Evolutionary conservation across 805 yeast genomes (phyloP), one percentile per base, ranked within the genome.

Genomic region (Nakazawaea anatomiae): DNA sequence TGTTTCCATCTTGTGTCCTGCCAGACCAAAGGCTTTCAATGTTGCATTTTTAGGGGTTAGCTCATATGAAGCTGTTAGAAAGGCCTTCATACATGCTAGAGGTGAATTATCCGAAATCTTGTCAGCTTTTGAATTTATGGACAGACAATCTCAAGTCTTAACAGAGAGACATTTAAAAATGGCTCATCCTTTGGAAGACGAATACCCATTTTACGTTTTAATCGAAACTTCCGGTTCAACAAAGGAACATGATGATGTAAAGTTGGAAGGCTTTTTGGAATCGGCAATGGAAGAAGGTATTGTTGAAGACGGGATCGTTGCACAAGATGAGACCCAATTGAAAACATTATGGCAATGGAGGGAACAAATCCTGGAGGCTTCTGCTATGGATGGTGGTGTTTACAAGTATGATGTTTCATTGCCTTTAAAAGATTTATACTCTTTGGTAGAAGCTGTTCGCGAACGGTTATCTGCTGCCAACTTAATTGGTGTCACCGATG

Each of bases 181-280:
- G 35, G 72, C 76, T 10, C 90, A 87, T 62, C 99, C 99, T 6
- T 79, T 94, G 48, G 74, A 67, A 14, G 56, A 53, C 4, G 61
- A 59, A 25, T 85, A 87, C 68, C 96, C 96, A 48, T 94, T 90
- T 65, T 92, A 89, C 65, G 83, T 94, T 2, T 75, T 94, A 54
- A 89, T 94, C 59, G 99, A 94, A 73, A 92, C 97, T 10, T 83
- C 94, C n/a, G 99, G 99, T 7, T 89, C 97, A 5, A 87, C 86
- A 65, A 85, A 86, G 58, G 95, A 87, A 41, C 99, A 94, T 62
- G 98, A 94, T 64, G 92, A 87, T 67, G 91, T 82, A 57, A 94
- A 94, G 68, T 75, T 94, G 51, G 96, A 89, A 65, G 64, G 77
- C 0, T 94, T 94, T 67, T 74, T 94, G 63, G 98, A 90, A 58